Conservation (phyloP, 2,329 filamentous ascomycete genomes). For the Sphaerostilbella broomeana region DNA sequence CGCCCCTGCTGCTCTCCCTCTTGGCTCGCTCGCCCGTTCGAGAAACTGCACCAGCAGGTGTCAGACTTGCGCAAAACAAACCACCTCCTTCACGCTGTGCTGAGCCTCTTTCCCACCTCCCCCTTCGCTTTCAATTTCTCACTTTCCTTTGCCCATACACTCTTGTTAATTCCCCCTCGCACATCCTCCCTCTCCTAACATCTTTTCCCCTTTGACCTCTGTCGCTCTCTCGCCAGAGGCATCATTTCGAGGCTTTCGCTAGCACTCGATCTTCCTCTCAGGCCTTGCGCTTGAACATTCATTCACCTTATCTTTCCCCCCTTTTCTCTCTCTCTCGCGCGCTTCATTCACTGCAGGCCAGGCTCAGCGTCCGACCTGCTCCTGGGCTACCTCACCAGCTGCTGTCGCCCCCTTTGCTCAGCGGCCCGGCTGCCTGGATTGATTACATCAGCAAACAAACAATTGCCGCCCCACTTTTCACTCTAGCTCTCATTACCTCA, state of each 20-base stretch:
- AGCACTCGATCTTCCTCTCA: constrained; percentile 36
- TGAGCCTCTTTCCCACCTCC: constrained; percentile 14
- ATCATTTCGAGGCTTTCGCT: constrained; percentile 39
- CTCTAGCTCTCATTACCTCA: constrained; percentile 14
- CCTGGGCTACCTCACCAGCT: constrained; percentile 29
- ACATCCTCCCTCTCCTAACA: constrained; percentile 15
- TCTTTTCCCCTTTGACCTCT: constrained; percentile 23
- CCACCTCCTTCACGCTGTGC: constrained; percentile 19
- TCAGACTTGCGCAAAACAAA: constrained; percentile 26
- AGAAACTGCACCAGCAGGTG: constrained; percentile 14
- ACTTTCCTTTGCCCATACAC: constrained; percentile 15
- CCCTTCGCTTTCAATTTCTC: constrained; percentile 11
- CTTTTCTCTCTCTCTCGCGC: constrained; percentile 12
- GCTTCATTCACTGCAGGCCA: constrained; percentile 12
- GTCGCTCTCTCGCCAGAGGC: constrained; percentile 19
- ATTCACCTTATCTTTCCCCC: constrained; percentile 13
- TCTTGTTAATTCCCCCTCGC: constrained; percentile 10
- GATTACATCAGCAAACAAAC: constrained; percentile 30
- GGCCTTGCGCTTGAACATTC: constrained; percentile 9
- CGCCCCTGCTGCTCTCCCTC: constrained; percentile 9
- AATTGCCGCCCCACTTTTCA: constrained; percentile 14
- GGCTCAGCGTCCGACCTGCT: constrained; percentile 12
- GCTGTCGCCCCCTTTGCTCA: constrained; percentile 20
- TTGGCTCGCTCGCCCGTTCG: neutral
- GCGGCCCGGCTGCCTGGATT: constrained; percentile 11